A percentile compares a stretch with the other conserved stretches of the same genome.
phyloP scores from a whole-genome alignment of 257 asterid species.

The Catharanthus roseus region DNA sequence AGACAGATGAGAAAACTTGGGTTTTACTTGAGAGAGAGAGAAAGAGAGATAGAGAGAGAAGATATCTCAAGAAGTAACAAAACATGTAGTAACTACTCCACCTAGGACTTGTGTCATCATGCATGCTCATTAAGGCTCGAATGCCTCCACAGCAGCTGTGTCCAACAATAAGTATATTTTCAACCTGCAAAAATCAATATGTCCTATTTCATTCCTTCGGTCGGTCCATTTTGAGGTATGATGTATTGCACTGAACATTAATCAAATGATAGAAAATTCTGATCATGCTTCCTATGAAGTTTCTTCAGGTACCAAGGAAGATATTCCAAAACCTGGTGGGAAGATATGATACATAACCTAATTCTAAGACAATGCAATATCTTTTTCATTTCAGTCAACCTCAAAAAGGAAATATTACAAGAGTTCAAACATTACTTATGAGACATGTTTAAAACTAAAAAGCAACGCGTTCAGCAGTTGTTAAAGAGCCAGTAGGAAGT shows the following conservation, averaged over 20 bases:
- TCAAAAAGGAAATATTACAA: background rate
- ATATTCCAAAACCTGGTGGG: background rate
- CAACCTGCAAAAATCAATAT: conserved; percentile 50
- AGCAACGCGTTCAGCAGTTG: background rate
- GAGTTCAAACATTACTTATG: background rate
- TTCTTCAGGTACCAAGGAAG: background rate
- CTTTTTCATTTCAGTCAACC: background rate
- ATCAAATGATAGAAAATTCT: background rate
- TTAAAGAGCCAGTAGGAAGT: background rate
- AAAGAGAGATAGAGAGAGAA: background rate
- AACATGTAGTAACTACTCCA: conserved; percentile 7
- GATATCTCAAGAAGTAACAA: background rate
- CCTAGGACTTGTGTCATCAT: conserved; percentile 63
- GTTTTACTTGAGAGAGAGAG: background rate
- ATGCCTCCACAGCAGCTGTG: conserved; percentile 99
- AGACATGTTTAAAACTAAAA: background rate
- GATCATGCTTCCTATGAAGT: background rate
- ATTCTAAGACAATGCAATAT: background rate
- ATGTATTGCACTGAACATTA: background rate
- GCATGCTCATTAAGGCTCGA: conserved; percentile 85
- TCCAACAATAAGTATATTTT: conserved; percentile 74
- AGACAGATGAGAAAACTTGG: conserved; percentile 20
- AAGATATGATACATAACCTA: conserved; percentile 1
- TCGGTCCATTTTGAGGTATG: background rate
- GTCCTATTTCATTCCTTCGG: background rate